These are phyloP conservation scores for Globisporangium perplexum DNA, from an alignment of 352 stramenopile species.

Conservation along the genomic window DNA sequence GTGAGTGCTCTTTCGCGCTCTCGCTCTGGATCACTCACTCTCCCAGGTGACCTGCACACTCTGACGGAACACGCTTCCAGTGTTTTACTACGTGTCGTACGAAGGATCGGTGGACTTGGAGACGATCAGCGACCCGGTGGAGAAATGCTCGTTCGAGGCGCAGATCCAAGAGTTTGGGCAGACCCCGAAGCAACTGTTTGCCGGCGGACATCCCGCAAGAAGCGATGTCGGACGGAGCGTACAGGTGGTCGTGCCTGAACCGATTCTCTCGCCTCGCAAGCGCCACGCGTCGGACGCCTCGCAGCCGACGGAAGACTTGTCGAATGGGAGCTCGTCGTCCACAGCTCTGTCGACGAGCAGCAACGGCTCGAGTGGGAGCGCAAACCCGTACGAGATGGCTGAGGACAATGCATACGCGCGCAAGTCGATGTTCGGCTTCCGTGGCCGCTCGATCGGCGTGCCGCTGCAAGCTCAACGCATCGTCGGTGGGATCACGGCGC, in stretches of 20 bases:
- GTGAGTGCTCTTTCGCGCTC: conserved; percentile 24
- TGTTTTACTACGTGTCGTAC: conserved; percentile 89
- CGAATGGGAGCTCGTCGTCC: neutral
- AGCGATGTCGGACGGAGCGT: conserved; percentile 52
- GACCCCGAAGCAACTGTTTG: conserved; percentile 77
- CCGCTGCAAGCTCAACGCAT: conserved; percentile 70
- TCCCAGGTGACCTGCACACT: neutral
- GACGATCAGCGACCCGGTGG: conserved; percentile 84
- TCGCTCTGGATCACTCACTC: neutral
- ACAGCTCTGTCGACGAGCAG: conserved; percentile 1
- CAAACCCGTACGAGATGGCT: conserved; percentile 18
- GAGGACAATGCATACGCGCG: conserved; percentile 30
- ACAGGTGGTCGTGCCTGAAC: conserved; percentile 36
- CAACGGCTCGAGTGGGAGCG: neutral
- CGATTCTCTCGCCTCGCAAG: conserved; percentile 29
- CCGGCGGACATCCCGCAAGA: conserved; percentile 51
- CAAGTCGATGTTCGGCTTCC: conserved; percentile 73
- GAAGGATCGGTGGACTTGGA: conserved; percentile 84
- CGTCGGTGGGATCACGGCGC: conserved; percentile 69
- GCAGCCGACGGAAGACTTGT: neutral
- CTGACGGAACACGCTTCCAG: conserved; percentile 17
- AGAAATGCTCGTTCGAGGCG: conserved; percentile 91
- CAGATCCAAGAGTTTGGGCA: conserved; percentile 94
- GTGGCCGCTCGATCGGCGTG: conserved; percentile 46
- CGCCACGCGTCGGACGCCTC: conserved; percentile 13